Percentiles rank a stretch among this genome's conserved stretches.
These are phyloP conservation scores for Hemisphaericaspora lyxosophila DNA, from an alignment of 1,139 yeast species.

Conservation along the genomic window DNA sequence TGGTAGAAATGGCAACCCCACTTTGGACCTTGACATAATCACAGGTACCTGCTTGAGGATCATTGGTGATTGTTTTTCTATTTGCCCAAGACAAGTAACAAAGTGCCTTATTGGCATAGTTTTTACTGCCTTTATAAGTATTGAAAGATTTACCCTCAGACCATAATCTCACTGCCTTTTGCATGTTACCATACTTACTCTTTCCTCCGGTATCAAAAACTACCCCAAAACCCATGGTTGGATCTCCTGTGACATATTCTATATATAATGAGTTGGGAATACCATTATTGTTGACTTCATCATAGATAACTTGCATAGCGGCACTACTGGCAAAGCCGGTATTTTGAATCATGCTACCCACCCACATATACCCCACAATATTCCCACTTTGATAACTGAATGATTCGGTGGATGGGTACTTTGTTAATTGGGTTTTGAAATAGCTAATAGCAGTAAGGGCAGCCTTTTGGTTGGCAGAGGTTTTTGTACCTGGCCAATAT, in stretches of 20 bases:
- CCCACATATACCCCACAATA: slow-evolving; percentile 16
- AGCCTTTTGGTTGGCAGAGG: slow-evolving; percentile 9
- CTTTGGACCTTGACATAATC: slow-evolving; percentile 3
- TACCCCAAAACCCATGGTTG: slow-evolving; percentile 15
- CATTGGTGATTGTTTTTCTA: slow-evolving; percentile 10
- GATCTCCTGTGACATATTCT: slow-evolving; percentile 14
- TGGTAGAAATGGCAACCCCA: slow-evolving; percentile 1
- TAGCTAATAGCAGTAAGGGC: slow-evolving; percentile 13
- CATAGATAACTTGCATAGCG: slow-evolving; percentile 12
- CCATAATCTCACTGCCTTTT: slow-evolving; percentile 17
- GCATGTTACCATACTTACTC: slow-evolving; percentile 8
- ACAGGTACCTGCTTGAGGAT: slow-evolving; percentile 13
- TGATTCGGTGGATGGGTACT: slow-evolving; percentile 11
- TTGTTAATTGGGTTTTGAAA: slow-evolving; percentile 12
- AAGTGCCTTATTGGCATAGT: slow-evolving; percentile 2
- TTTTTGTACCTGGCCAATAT: slow-evolving; percentile 14
- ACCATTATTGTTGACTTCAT: slow-evolving; percentile 15
- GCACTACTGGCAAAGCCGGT: slow-evolving; percentile 14
- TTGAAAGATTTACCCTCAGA: slow-evolving; percentile 13
- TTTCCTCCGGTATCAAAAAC: slow-evolving; percentile 14
- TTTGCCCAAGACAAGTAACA: slow-evolving; percentile 7
- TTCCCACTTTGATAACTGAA: slow-evolving; percentile 11
- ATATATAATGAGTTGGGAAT: slow-evolving; percentile 15
- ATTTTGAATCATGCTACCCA: slow-evolving; percentile 17
- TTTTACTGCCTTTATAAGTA: slow-evolving; percentile 11